Percentiles rank a stretch among this genome's conserved stretches.
Evolutionary conservation across 495 filamentous ascomycete genomes (phyloP).

Genomic region (Aspergillus homomorphus): DNA sequence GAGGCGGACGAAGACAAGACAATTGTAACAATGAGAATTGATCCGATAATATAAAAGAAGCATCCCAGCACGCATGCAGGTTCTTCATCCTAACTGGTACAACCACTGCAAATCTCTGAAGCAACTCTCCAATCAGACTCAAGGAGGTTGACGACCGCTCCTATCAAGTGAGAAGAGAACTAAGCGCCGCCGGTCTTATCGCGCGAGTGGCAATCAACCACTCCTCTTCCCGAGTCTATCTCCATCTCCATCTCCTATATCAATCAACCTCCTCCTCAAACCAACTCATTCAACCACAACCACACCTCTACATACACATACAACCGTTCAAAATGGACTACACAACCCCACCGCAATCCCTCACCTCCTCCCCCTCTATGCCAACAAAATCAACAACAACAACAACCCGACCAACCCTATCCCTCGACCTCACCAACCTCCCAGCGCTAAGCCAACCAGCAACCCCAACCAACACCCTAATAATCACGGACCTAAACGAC

Average conservation of each 20-base stretch:
- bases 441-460: slow-evolving; percentile 77
- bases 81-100: neutral
- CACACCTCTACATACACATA: slow-evolving; percentile 8
- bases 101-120: neutral
- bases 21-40: neutral
- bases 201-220: neutral
- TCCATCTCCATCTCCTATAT: neutral
- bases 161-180: too few species aligned
- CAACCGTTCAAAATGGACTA: slow-evolving; percentile 17
- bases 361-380: slow-evolving; percentile 28
- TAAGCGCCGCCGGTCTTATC: neutral
- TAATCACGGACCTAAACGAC: slow-evolving; percentile 83
- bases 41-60: neutral
- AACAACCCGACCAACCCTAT: slow-evolving; percentile 53
- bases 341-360: slow-evolving; percentile 24
- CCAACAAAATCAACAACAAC: slow-evolving; percentile 44
- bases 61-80: neutral
- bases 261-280: slow-evolving; percentile 16
- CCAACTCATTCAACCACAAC: slow-evolving; percentile 7
- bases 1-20: neutral
- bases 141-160: neutral
- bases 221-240: neutral
- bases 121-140: slow-evolving; percentile 1
- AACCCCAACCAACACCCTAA: slow-evolving; percentile 86
- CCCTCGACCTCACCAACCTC: slow-evolving; percentile 76